These are phyloP conservation scores for Fusarium sulawesiense DNA, from an alignment of 2,329 filamentous ascomycete genomes.

Conservation along the genomic window DNA sequence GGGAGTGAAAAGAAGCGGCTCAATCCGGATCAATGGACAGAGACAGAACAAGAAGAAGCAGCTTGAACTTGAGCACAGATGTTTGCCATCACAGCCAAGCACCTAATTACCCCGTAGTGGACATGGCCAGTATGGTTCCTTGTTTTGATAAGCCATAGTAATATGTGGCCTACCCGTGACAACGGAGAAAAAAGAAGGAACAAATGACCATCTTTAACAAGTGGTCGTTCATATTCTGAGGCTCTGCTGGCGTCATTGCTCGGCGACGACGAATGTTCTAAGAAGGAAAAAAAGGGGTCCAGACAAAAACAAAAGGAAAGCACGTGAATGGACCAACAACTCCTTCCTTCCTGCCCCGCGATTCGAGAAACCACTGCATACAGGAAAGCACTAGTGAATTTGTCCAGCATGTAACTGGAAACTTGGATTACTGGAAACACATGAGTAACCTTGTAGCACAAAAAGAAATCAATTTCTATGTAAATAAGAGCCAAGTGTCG, in stretches of 20 bases:
- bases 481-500: too few species aligned
- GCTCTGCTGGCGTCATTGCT: not conserved
- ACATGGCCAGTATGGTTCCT: not conserved
- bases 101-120: not conserved
- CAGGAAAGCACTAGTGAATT: not conserved
- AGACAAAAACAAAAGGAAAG: conserved; percentile 6
- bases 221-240: not conserved
- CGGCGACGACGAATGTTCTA: conserved; percentile 3
- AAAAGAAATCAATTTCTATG: too few species aligned
- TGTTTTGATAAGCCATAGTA: not conserved
- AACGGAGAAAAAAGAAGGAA: not conserved
- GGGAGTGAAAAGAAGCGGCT: too few species aligned
- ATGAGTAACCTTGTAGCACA: not conserved
- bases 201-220: not conserved
- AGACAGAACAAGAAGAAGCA: not conserved
- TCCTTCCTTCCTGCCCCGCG: conserved; percentile 33
- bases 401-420: not conserved
- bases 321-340: conserved; percentile 31
- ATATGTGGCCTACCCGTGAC: not conserved
- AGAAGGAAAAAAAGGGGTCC: conserved; percentile 9
- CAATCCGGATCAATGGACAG: not conserved
- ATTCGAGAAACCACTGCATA: conserved; percentile 4
- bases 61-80: not conserved
- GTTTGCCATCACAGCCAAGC: not conserved
- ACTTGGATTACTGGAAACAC: not conserved